Conservation (phyloP, 2,329 filamentous ascomycete genomes). For the Fusarium chlamydosporum region DNA sequence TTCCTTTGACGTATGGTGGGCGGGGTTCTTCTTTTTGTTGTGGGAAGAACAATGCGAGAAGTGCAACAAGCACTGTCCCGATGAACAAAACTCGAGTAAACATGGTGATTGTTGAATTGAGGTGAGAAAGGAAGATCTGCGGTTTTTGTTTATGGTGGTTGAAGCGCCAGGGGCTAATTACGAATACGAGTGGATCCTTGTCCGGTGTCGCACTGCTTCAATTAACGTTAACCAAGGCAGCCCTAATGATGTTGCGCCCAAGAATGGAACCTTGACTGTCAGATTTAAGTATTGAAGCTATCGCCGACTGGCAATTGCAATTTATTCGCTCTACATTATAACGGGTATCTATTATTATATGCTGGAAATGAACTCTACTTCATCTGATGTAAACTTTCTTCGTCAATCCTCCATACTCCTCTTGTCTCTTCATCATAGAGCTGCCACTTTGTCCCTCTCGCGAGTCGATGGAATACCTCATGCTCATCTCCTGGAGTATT, state of each 20-base stretch:
- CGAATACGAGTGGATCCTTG: constrained; percentile 7
- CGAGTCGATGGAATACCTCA: constrained; percentile 25
- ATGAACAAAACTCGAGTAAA: constrained; percentile 1
- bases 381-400: constrained; percentile 4
- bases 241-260: not conserved
- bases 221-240: not conserved
- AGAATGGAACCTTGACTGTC: not conserved
- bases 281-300: too few species aligned
- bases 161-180: not conserved
- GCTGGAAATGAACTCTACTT: not conserved
- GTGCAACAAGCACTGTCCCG: not conserved
- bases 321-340: not conserved
- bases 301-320: not conserved
- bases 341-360: not conserved
- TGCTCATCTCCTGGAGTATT: constrained; percentile 17
- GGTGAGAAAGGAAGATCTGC: not conserved
- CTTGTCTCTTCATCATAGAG: constrained; percentile 34
- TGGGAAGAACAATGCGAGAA: constrained; percentile 1
- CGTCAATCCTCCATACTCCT: constrained; percentile 41
- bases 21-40: not conserved
- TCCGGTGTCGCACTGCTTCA: not conserved
- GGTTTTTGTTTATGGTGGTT: not conserved
- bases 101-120: constrained; percentile 1
- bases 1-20: not conserved
- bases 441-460: constrained; percentile 23